These are phyloP conservation scores for Penicillium coffeae DNA, from an alignment of 495 filamentous ascomycete species.

Conservation along the genomic window DNA sequence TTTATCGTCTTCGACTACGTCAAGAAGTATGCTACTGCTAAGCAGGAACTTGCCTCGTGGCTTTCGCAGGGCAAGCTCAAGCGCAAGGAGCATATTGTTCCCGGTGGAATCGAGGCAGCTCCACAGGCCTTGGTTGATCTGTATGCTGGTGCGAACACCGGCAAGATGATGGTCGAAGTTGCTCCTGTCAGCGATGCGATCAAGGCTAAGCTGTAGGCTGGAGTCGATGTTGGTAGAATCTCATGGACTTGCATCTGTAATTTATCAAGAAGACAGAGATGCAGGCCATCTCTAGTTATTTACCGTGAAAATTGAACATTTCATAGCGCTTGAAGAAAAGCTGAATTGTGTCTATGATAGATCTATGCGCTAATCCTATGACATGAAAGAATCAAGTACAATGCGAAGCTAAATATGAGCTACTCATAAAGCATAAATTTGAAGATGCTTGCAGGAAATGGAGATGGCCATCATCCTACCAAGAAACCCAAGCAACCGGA, in stretches of 20 bases:
- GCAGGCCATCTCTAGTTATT: not conserved
- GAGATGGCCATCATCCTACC: slow-evolving; percentile 24
- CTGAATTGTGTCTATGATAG: no score
- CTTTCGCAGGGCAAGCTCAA: slow-evolving; percentile 52
- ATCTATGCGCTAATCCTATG: no score
- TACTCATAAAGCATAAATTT: not conserved
- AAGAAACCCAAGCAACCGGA: slow-evolving; percentile 39
- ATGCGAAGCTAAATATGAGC: no score
- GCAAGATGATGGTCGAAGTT: slow-evolving; percentile 50
- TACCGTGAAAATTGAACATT: no score
- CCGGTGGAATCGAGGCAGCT: slow-evolving; percentile 48
- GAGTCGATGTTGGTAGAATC: not conserved
- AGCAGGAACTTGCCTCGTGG: slow-evolving; percentile 47
- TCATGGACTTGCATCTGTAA: not conserved
- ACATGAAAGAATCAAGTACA: no score
- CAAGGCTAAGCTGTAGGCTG: slow-evolving; percentile 30
- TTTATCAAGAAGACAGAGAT: not conserved
- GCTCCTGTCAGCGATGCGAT: slow-evolving; percentile 32
- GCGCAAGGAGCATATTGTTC: slow-evolving; percentile 52
- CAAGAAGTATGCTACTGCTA: slow-evolving; percentile 40
- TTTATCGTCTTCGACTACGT: slow-evolving; percentile 55
- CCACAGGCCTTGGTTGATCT: slow-evolving; percentile 47
- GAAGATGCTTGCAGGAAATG: not conserved
- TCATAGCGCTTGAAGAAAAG: no score
- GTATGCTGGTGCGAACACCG: slow-evolving; percentile 50